Conservation (phyloP, 169 alveolate species). For the Eimeria maxima region DNA sequence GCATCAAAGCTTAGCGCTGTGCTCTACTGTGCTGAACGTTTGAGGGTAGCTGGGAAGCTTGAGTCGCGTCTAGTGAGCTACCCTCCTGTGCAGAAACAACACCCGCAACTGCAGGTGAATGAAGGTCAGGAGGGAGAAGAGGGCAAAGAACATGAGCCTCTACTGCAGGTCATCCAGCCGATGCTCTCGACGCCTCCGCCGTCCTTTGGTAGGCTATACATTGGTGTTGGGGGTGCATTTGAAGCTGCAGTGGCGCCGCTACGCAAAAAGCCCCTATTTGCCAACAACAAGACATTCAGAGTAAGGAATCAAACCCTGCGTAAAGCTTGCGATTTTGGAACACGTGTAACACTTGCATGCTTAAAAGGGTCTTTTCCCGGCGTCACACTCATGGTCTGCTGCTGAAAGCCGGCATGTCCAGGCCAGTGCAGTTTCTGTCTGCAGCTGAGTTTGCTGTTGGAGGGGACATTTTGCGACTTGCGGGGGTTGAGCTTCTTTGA, state of each 20-base stretch:
- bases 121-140: conserved; percentile 48
- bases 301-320: conserved; percentile 7
- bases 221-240: conserved; percentile 17
- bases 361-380: background rate
- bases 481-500: conserved; percentile 63
- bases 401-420: background rate
- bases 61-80: background rate
- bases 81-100: background rate
- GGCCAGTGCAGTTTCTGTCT: background rate
- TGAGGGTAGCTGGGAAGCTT: conserved; percentile 51
- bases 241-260: conserved; percentile 45
- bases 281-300: conserved; percentile 65
- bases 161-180: conserved; percentile 70
- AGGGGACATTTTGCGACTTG: conserved; percentile 74
- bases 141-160: background rate
- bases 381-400: background rate
- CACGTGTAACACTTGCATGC: background rate
- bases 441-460: conserved; percentile 71
- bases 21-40: conserved; percentile 41
- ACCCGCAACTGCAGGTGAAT: background rate
- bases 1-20: conserved; percentile 68
- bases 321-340: background rate
- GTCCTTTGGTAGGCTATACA: conserved; percentile 34
- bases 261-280: conserved; percentile 68
- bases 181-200: conserved; percentile 69